Percentiles rank a stretch among this genome's conserved stretches.
These are phyloP conservation scores for Schizonepeta tenuifolia DNA, from an alignment of 257 asterid species.

Conservation along the genomic window DNA sequence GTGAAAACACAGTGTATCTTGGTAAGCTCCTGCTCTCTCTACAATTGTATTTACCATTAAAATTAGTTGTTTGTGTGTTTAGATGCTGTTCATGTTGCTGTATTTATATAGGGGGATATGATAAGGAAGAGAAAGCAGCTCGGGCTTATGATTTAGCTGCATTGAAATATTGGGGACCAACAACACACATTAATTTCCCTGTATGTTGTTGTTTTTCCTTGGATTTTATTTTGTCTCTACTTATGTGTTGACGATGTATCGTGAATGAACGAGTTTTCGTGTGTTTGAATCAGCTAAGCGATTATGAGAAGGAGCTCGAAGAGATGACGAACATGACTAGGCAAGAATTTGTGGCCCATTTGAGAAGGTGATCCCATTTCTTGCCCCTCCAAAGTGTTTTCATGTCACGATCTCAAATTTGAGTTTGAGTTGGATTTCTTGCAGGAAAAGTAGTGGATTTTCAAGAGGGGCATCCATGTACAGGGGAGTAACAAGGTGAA, in stretches of 20 bases:
- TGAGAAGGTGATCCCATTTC: constrained; percentile 61
- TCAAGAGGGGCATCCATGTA: constrained; percentile 92
- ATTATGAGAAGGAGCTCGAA: constrained; percentile 73
- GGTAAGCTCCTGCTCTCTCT: constrained; percentile 47
- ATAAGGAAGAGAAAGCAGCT: constrained; percentile 90
- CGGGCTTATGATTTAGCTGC: constrained; percentile 93
- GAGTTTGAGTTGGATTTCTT: neutral
- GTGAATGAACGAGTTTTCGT: neutral
- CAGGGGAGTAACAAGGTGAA: constrained; percentile 87
- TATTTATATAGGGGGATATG: constrained; percentile 72
- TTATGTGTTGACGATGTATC: neutral
- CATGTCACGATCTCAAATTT: neutral
- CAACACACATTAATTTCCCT: constrained; percentile 80
- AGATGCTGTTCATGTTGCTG: neutral
- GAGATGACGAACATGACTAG: constrained; percentile 80
- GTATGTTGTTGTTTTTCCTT: constrained; percentile 36
- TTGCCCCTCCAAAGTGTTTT: constrained; percentile 2
- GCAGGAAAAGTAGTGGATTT: constrained; percentile 91
- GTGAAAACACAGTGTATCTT: constrained; percentile 57
- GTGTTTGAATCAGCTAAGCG: constrained; percentile 49
- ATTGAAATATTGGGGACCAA: constrained; percentile 87
- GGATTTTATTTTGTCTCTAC: neutral
- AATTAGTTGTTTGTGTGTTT: neutral
- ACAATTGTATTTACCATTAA: neutral
- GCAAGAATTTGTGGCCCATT: constrained; percentile 89